Conservation (phyloP, 2,329 filamentous ascomycete species). For the Venturia pyrina region DNA sequence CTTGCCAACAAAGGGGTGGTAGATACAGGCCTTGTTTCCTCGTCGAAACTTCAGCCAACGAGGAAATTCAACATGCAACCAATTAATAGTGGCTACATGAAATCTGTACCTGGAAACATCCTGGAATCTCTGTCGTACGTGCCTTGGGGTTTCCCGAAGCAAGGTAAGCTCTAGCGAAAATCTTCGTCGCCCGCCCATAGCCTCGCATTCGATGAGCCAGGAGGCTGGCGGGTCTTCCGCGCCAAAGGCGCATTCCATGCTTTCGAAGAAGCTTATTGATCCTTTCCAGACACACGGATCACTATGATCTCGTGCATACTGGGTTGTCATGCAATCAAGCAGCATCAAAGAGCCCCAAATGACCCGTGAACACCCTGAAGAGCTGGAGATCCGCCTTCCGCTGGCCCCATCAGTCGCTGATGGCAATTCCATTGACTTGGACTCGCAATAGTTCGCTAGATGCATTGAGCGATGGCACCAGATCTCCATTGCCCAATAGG, state of each 20-base stretch:
- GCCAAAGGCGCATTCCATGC: not conserved
- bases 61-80: not conserved
- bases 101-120: slow-evolving; percentile 1
- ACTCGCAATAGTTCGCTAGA: not conserved
- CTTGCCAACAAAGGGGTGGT: not conserved
- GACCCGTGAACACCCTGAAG: not conserved
- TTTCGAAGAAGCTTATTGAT: not conserved
- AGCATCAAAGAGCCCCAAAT: not conserved
- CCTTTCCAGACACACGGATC: not conserved
- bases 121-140: not conserved
- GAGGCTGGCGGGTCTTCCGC: not conserved
- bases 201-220: not conserved
- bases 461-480: not conserved
- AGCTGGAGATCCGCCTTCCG: not conserved
- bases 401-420: not conserved
- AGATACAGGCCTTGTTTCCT: not conserved
- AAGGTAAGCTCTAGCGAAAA: not conserved
- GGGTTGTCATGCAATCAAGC: not conserved
- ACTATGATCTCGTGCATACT: not conserved
- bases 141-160: not conserved
- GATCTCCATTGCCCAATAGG: not conserved
- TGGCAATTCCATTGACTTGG: not conserved
- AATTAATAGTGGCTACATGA: not conserved
- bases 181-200: not conserved
- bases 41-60: not conserved